These are phyloP conservation scores for Penicillium vulpinum DNA, from an alignment of 2,329 filamentous ascomycete species.

Conservation along the genomic window DNA sequence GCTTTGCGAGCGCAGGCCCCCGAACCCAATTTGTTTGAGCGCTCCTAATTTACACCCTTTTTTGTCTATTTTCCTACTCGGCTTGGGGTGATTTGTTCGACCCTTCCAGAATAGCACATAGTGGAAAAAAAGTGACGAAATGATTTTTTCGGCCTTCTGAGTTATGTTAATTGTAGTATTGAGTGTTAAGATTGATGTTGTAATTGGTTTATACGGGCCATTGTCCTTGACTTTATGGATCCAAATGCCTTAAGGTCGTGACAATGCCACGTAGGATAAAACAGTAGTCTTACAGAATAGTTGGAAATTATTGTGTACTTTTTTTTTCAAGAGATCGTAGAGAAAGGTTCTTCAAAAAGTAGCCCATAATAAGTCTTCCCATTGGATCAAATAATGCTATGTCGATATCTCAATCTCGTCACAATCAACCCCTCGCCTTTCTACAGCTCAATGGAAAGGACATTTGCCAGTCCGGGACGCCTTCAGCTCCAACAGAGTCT, in stretches of 20 bases:
- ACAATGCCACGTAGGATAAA: neutral
- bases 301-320: no score
- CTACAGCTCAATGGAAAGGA: constrained; percentile 44
- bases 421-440: neutral
- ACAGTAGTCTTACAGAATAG: no score
- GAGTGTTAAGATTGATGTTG: neutral
- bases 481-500: constrained; percentile 47
- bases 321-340: no score
- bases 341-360: no score
- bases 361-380: no score
- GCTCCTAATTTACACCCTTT: constrained; percentile 35
- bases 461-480: constrained; percentile 48
- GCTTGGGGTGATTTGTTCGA: constrained; percentile 17
- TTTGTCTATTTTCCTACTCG: constrained; percentile 37
- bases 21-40: constrained; percentile 38
- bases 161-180: neutral
- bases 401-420: neutral
- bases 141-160: constrained; percentile 2
- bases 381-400: neutral
- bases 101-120: constrained; percentile 36
- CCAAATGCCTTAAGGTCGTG: neutral
- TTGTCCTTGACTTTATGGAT: neutral
- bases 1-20: constrained; percentile 25
- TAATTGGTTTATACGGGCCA: neutral
- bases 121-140: constrained; percentile 33